Evolutionary conservation across 305 asterid species (phyloP).

Genomic region (Caryopteris hybrid): DNA sequence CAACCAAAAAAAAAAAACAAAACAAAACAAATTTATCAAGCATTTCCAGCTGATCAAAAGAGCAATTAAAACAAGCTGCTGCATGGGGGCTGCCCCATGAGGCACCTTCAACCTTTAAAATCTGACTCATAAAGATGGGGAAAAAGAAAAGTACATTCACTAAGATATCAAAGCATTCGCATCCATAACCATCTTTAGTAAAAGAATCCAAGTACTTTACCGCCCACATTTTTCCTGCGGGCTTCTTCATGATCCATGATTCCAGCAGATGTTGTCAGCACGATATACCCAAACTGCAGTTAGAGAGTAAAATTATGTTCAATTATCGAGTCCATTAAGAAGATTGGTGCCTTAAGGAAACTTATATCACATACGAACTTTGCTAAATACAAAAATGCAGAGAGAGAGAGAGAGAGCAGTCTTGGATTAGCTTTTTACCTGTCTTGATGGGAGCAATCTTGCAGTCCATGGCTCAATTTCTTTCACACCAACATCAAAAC

Average conservation of each 20-base stretch:
- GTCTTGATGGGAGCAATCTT: conserved; percentile 28
- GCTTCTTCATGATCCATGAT: conserved; percentile 56
- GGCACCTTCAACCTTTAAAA: neutral
- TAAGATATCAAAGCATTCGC: too few species aligned
- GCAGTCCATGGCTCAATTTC: conserved; percentile 33
- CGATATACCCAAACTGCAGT: conserved; percentile 29
- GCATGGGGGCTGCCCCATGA: too few species aligned
- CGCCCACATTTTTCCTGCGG: conserved; percentile 44
- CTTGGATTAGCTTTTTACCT: neutral
- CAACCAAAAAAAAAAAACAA: neutral
- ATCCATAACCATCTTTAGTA: neutral
- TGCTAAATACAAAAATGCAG: too few species aligned
- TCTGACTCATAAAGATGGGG: neutral
- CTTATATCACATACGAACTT: neutral
- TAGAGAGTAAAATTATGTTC: neutral
- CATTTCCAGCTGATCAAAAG: neutral
- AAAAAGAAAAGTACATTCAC: neutral
- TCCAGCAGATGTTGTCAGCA: conserved; percentile 37
- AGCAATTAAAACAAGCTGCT: too few species aligned
- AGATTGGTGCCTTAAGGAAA: too few species aligned
- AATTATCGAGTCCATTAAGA: too few species aligned
- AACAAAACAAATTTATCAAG: neutral
- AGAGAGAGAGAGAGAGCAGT: neutral
- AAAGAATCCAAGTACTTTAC: conserved; percentile 29
- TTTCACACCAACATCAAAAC: conserved; percentile 29